Base-by-base conservation (phyloP, 495 filamentous ascomycete genomes). In the Xylaria curta region DNA sequence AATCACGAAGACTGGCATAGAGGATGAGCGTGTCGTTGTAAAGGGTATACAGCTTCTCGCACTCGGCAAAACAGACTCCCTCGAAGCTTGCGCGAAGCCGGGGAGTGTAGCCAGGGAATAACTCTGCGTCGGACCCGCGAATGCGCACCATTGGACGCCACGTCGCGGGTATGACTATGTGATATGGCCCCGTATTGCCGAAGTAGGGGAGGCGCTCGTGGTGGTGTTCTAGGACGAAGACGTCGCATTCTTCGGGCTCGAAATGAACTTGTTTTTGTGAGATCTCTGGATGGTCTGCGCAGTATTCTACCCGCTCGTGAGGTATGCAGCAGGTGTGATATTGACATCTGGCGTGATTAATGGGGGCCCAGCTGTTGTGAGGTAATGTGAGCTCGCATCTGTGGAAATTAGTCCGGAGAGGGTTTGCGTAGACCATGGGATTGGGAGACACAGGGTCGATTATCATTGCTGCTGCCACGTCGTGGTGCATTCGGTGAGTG, bases 401-500 rank as follows among this genome's bases (percentile, higher is more conserved):
- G 70, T 79, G 77, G 54, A 21, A 67, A 0, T 21, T 53, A 0
- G 77, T 77, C 44, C 40, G 66, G 0, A 68, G 69, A 12, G 75
- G 70, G 68, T 79, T 77, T n/a, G 65, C 70, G 60, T 72, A 73
- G 26, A 75, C 6, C 31, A 28, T 0, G 1, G 72, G 65, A 9
- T 31, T 4, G 0, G 68, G 24, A 7, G 6, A 7, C 4, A 15
- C 4, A 0, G 71, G 38, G 31, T 73, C 59, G 0, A 70, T 44
- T 38, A 79, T 70, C 72, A 77, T 79, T 3, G 72, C 74, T 1
- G 36, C 33, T 0, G 73, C 73, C 24, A 79, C 74, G 24, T 77
- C 75, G 71, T 79, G 77, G 63, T 79, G 77, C 77, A 79, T 79
- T 8, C 47, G 15, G 24, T 79, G 77, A 10, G 53, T 74, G 5